Percentiles rank a stretch among this genome's conserved stretches.
Conservation (phyloP, 345 rosid species). For the Gossypium anomalum region DNA sequence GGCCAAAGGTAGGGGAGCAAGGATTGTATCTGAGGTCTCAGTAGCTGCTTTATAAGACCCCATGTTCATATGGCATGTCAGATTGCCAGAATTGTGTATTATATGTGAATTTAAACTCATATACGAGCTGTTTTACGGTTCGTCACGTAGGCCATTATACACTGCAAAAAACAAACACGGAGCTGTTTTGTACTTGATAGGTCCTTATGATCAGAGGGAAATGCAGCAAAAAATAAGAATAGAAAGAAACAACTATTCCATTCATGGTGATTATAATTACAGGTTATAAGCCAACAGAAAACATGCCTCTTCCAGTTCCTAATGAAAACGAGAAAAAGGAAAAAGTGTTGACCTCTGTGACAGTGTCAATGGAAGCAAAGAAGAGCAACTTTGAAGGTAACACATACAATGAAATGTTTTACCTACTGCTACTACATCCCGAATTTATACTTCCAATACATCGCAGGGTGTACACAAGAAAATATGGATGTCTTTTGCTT, state of each 20-base stretch:
- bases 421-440: slow-evolving; percentile 29
- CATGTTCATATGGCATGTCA: neutral
- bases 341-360: slow-evolving; percentile 22
- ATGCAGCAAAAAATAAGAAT: neutral
- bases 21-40: slow-evolving; percentile 63
- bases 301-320: slow-evolving; percentile 16
- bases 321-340: neutral
- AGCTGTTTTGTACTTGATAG: neutral
- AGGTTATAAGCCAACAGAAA: slow-evolving; percentile 28
- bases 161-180: neutral
- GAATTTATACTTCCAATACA: slow-evolving; percentile 55
- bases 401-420: neutral
- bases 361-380: slow-evolving; percentile 16
- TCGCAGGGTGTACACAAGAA: slow-evolving; percentile 70
- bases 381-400: slow-evolving; percentile 16
- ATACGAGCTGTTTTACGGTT: neutral
- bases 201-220: neutral
- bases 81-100: neutral
- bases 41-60: slow-evolving; percentile 22
- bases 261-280: slow-evolving; percentile 29
- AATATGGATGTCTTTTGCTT: slow-evolving; percentile 70
- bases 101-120: neutral
- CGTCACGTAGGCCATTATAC: neutral
- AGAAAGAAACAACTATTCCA: slow-evolving; percentile 13
- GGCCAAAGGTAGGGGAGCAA: slow-evolving; percentile 86